phyloP scores from a whole-genome alignment of 73 alveolate species.

The Paramecium octaurelia region DNA sequence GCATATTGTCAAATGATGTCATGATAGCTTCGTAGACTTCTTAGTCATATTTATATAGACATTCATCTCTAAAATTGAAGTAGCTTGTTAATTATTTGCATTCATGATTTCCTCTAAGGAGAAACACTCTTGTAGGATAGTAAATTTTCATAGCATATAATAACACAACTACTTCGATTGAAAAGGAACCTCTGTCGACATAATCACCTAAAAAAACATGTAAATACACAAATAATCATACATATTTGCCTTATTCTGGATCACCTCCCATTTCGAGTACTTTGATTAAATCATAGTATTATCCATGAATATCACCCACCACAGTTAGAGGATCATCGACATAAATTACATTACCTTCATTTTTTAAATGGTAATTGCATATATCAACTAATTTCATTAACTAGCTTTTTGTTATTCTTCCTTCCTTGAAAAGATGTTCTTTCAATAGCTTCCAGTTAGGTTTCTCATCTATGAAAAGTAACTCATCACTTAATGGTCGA shows the following conservation, averaged over 20 bases:
- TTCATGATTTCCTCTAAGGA: constrained; percentile 91
- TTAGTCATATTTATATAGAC: constrained; percentile 72
- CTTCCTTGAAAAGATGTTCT: constrained; percentile 72
- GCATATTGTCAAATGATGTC: constrained; percentile 81
- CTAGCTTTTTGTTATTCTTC: constrained; percentile 66
- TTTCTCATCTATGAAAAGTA: constrained; percentile 21
- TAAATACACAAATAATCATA: neutral
- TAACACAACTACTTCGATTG: constrained; percentile 72
- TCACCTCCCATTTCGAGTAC: constrained; percentile 76
- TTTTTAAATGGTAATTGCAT: constrained; percentile 16
- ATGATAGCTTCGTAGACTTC: constrained; percentile 80
- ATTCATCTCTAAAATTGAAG: constrained; percentile 82
- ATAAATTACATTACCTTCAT: constrained; percentile 73
- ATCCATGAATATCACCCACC: constrained; percentile 92
- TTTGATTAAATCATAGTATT: constrained; percentile 74
- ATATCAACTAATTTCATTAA: constrained; percentile 46
- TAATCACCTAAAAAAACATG: constrained; percentile 81
- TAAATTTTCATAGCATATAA: constrained; percentile 72
- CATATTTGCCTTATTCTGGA: constrained; percentile 64
- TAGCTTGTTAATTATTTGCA: constrained; percentile 83
- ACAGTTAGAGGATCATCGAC: constrained; percentile 80
- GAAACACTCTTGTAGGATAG: constrained; percentile 75
- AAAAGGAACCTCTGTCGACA: constrained; percentile 82
- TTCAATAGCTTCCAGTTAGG: constrained; percentile 75
- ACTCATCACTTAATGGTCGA: constrained; percentile 50